Conservation (phyloP, 2,329 filamentous ascomycete species). For the Akanthomyces uredinophilus region DNA sequence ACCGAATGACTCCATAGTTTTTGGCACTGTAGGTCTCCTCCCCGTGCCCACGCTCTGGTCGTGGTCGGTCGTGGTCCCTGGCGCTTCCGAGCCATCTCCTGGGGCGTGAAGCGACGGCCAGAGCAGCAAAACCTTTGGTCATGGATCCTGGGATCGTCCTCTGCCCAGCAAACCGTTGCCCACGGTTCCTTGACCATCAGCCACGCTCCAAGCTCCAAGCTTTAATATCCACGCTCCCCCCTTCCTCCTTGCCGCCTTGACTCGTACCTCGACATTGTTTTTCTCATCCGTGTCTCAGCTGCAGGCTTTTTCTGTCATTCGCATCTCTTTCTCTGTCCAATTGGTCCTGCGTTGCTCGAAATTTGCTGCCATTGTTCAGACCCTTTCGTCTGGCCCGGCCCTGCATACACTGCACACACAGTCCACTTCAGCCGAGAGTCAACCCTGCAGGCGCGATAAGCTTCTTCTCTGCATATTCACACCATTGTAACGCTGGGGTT, state of each 20-base stretch:
- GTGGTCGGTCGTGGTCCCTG: background rate
- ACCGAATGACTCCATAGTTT: constrained; percentile 7
- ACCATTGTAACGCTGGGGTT: background rate
- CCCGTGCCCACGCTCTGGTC: background rate
- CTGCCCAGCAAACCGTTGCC: background rate
- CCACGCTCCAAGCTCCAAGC: background rate
- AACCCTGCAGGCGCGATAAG: background rate
- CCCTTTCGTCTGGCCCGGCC: background rate
- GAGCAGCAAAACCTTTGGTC: background rate
- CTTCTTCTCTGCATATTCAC: background rate
- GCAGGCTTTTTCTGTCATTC: background rate
- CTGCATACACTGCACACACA: background rate
- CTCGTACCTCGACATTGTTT: constrained; percentile 3
- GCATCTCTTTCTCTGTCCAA: background rate
- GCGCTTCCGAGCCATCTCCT: constrained; percentile 4
- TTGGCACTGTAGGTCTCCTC: constrained; percentile 7
- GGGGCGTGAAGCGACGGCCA: background rate
- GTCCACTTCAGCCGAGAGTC: background rate
- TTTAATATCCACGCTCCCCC: constrained; percentile 12
- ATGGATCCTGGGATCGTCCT: constrained; percentile 3
- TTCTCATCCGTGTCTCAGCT: background rate
- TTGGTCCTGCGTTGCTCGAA: background rate
- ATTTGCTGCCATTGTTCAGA: background rate
- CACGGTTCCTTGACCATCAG: background rate
- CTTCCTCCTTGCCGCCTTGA: constrained; percentile 1